Conservation (phyloP, 768 basidiomycete species). For the Plicaturopsis crispa region DNA sequence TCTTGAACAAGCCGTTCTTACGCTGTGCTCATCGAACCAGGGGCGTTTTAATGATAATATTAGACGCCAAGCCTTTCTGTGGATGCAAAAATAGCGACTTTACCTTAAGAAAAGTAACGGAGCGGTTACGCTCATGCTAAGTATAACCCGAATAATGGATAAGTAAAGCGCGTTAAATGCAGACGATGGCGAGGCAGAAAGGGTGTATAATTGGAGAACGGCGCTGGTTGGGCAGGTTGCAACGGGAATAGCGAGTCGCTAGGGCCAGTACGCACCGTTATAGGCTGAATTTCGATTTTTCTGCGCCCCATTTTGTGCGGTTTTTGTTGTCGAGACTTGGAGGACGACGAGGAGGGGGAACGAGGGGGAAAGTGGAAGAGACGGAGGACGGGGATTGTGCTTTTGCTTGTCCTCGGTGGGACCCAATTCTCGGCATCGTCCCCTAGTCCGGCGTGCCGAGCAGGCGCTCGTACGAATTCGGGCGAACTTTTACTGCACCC, state of each 20-base stretch:
- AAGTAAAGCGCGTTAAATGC: conserved; percentile 20
- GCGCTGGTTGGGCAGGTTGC: conserved; percentile 7
- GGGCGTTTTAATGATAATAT: no score
- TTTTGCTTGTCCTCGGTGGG: no score
- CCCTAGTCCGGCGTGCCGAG: no score
- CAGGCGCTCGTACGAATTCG: no score
- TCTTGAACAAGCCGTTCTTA: conserved; percentile 88
- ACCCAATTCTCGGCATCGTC: no score
- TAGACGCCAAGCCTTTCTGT: conserved; percentile 23
- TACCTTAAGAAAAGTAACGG: conserved; percentile 88
- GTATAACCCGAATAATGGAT: conserved; percentile 32
- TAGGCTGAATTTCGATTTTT: conserved; percentile 81
- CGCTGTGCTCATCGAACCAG: conserved; percentile 37
- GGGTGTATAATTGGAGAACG: conserved; percentile 9
- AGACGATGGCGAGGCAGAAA: conserved; percentile 17
- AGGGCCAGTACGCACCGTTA: conserved; percentile 46
- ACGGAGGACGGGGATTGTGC: no score
- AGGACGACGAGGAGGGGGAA: no score
- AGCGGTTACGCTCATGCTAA: conserved; percentile 88
- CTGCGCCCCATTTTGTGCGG: conserved; percentile 50
- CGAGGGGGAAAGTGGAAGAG: no score
- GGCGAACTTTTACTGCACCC: no score
- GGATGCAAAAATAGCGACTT: conserved; percentile 57
- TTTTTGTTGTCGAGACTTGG: background rate
- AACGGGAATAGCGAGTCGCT: background rate